Evolutionary conservation across 2,329 filamentous ascomycete genomes (phyloP), one percentile per base, ranked within the genome.

Genomic region (Ceratocystis variospora): DNA sequence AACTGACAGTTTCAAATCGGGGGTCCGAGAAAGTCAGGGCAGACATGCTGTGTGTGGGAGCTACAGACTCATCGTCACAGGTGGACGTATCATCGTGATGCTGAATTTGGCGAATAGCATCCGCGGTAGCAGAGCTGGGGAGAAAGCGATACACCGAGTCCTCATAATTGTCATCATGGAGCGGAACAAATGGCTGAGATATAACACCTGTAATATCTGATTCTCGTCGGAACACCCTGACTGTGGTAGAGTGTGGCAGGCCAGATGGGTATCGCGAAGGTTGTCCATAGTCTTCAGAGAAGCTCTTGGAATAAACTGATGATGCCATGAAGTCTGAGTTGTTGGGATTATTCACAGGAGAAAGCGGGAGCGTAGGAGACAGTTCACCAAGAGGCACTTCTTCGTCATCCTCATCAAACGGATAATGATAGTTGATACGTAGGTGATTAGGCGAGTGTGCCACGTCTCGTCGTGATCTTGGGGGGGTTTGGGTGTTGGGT

Each of bases 201-300:
- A 62, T 53, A 10, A 44, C 68, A 6, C 62, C 62, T 22, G 61
- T 64, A 48, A 66, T 66, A 62, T 77, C 76, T 61, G 74, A 75
- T 64, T 78, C 77, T 61, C 77, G 78, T 7, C 79, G 77, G 41
- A 83, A 71, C 53, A 82, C 79, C 4, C 79, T 64, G n/a, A 66
- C 63, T 25, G 63, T 68, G 0, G 66, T 68, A 4, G 66, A 68
- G 15, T 65, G 66, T 19, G 66, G 28, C 12, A 68, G 41, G 37
- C 50, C 44, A 10, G 63, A 63, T n/a, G 31, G 15, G 12, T 55
- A 48, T 15, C 48, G 28, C 28, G 66, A 33, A 3, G 61, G 41
- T 28, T 61, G 55, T 67, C 79, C 75, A 59, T 78, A 78, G 44
- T 75, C 73, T 63, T 76, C 73, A n/a, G 70, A 69, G 64, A 75